phyloP scores from a whole-genome alignment of 495 filamentous ascomycete species.

The Terfezia boudieri region DNA sequence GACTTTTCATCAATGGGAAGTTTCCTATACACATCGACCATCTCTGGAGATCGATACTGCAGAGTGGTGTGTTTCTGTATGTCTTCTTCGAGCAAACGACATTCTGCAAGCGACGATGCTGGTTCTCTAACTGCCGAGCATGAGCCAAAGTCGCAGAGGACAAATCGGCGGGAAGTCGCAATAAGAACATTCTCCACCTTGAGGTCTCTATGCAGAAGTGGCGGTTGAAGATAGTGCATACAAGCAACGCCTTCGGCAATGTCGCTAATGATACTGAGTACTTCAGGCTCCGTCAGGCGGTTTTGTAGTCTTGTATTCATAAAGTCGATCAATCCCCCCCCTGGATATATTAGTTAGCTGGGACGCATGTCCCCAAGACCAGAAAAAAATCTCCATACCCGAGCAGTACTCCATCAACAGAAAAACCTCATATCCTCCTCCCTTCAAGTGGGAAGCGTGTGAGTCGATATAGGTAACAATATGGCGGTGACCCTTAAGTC shows the following conservation, averaged over 20 bases:
- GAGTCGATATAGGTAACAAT: slow-evolving; percentile 98
- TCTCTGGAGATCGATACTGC: slow-evolving; percentile 93
- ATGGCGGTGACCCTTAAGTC: slow-evolving; percentile 79
- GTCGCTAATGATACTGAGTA: slow-evolving; percentile 88
- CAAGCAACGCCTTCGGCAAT: slow-evolving; percentile 90
- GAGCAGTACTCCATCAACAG: slow-evolving; percentile 86
- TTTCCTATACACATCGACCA: slow-evolving; percentile 94
- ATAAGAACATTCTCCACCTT: slow-evolving; percentile 98
- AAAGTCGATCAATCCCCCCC: slow-evolving; percentile 91
- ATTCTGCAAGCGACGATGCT: slow-evolving; percentile 65
- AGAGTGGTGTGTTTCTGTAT: slow-evolving; percentile 92
- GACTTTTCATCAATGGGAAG: slow-evolving; percentile 97
- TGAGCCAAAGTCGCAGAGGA: slow-evolving; percentile 95
- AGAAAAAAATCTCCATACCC: slow-evolving; percentile 19
- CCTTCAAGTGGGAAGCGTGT: slow-evolving; percentile 79
- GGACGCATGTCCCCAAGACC: not conserved
- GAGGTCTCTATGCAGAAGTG: slow-evolving; percentile 77
- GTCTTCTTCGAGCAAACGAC: slow-evolving; percentile 81
- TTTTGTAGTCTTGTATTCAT: slow-evolving; percentile 98
- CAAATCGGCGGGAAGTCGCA: slow-evolving; percentile 48
- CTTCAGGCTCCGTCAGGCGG: slow-evolving; percentile 89
- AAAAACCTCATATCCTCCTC: slow-evolving; percentile 93
- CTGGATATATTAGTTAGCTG: slow-evolving; percentile 12
- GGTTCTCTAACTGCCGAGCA: slow-evolving; percentile 64
- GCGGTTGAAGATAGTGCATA: slow-evolving; percentile 96